These are phyloP conservation scores for Magnusiomyces suaveolens DNA, from an alignment of 1,139 yeast species.

Conservation along the genomic window DNA sequence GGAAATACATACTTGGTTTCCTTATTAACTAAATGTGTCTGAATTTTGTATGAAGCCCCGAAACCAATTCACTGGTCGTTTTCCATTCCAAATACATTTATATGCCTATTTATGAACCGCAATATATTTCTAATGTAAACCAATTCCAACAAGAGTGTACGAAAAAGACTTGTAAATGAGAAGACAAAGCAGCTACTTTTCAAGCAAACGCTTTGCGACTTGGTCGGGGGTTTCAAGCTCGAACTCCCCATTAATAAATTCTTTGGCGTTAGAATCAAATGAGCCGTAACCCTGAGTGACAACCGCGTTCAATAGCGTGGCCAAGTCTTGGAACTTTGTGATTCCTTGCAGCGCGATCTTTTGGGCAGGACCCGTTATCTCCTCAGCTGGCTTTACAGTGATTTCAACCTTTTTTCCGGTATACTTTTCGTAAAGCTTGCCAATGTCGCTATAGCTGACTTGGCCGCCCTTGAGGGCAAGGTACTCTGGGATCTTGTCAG, in stretches of 20 bases:
- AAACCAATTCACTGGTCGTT: too few relatives aligned
- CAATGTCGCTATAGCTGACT: slow-evolving; percentile 35
- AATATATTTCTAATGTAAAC: too few relatives aligned
- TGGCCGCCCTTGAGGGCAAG: slow-evolving; percentile 39
- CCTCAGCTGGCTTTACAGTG: slow-evolving; percentile 12
- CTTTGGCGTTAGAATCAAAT: not conserved
- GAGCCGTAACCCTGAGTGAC: not conserved
- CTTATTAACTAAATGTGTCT: too few relatives aligned
- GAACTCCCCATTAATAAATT: not conserved
- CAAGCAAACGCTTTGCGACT: slow-evolving; percentile 3
- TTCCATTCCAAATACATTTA: too few relatives aligned
- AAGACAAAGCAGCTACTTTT: not conserved
- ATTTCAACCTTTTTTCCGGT: slow-evolving; percentile 34
- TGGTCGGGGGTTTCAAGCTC: not conserved
- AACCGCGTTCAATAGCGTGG: slow-evolving; percentile 1
- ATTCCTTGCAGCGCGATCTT: slow-evolving; percentile 6
- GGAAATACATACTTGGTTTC: too few relatives aligned
- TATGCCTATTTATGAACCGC: too few relatives aligned
- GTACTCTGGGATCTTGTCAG: slow-evolving; percentile 39
- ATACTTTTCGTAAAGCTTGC: slow-evolving; percentile 36
- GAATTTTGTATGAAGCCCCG: too few relatives aligned
- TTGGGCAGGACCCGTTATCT: slow-evolving; percentile 3
- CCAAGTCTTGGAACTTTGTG: slow-evolving; percentile 6
- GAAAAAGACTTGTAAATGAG: not conserved
- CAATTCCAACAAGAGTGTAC: not conserved